phyloP scores from a whole-genome alignment of 1,139 yeast species.

The Magnusiomyces fungicola region DNA sequence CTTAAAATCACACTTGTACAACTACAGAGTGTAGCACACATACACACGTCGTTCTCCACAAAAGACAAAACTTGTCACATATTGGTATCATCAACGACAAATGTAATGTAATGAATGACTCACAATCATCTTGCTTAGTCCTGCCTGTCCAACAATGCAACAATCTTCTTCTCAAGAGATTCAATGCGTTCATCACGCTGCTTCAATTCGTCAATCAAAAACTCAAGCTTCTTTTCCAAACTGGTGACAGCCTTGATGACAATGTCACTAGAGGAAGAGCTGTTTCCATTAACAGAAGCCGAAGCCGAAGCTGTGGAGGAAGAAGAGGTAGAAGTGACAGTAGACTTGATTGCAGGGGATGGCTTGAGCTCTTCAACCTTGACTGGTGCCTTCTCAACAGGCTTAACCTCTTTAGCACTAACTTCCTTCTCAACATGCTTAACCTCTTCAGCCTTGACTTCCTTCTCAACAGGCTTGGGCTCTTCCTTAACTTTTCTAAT shows the following conservation, averaged over 20 bases:
- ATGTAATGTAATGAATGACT: no score
- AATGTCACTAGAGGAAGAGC: neutral
- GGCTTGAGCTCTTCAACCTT: neutral
- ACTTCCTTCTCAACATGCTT: neutral
- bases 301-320: neutral
- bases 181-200: slow-evolving; percentile 2
- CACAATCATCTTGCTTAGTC: neutral
- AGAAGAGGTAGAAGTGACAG: neutral
- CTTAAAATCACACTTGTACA: no score
- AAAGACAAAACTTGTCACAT: no score
- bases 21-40: no score
- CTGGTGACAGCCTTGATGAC: neutral
- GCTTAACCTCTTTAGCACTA: neutral
- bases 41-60: no score
- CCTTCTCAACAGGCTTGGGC: neutral
- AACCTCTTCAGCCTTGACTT: neutral
- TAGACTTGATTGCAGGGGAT: neutral
- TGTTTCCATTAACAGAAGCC: neutral
- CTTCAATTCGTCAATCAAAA: slow-evolving; percentile 2
- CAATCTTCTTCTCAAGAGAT: slow-evolving; percentile 1
- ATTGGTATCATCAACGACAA: no score
- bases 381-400: neutral
- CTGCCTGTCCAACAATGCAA: neutral
- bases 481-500: no score
- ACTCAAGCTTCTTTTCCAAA: neutral